Evolutionary conservation across 2,329 filamentous ascomycete species (phyloP).

Genomic region (Hypomyces rosellus): DNA sequence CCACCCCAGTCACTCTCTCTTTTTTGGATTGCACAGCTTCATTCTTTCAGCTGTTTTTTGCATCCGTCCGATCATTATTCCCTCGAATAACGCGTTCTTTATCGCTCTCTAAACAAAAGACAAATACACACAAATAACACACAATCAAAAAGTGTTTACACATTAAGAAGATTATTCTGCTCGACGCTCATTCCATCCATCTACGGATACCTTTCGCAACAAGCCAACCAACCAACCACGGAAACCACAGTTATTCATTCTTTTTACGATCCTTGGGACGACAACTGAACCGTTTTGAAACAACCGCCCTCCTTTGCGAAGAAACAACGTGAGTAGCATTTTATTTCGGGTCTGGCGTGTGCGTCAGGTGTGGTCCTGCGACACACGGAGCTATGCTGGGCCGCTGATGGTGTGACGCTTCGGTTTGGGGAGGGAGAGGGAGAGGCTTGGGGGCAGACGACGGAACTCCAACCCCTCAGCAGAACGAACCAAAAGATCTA

Average conservation of each 20-base stretch:
- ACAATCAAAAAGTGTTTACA: too few relatives aligned
- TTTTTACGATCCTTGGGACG: not conserved
- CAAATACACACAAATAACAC: too few relatives aligned
- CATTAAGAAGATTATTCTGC: too few relatives aligned
- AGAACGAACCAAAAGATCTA: slow-evolving; percentile 7
- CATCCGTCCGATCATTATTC: slow-evolving; percentile 29
- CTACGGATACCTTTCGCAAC: not conserved
- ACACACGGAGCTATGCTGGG: slow-evolving; percentile 6
- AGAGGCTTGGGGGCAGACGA: slow-evolving; percentile 1
- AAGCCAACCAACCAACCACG: not conserved
- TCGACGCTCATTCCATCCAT: not conserved
- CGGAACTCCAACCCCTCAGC: slow-evolving; percentile 8
- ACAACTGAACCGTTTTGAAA: not conserved
- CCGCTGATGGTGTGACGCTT: slow-evolving; percentile 9
- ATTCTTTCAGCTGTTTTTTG: slow-evolving; percentile 24
- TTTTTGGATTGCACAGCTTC: slow-evolving; percentile 25
- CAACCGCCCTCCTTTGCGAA: not conserved
- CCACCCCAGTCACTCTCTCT: slow-evolving; percentile 4
- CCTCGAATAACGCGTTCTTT: slow-evolving; percentile 4
- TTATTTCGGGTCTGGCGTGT: not conserved
- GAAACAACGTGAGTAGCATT: slow-evolving; percentile 7
- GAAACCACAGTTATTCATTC: not conserved
- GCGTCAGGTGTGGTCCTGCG: not conserved
- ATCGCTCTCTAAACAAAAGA: not conserved
- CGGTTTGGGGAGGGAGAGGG: not conserved